A percentile compares a stretch with the other conserved stretches of the same genome.
Evolutionary conservation across 768 basidiomycete genomes (phyloP).

Genomic region (Pulveroboletus sp.): DNA sequence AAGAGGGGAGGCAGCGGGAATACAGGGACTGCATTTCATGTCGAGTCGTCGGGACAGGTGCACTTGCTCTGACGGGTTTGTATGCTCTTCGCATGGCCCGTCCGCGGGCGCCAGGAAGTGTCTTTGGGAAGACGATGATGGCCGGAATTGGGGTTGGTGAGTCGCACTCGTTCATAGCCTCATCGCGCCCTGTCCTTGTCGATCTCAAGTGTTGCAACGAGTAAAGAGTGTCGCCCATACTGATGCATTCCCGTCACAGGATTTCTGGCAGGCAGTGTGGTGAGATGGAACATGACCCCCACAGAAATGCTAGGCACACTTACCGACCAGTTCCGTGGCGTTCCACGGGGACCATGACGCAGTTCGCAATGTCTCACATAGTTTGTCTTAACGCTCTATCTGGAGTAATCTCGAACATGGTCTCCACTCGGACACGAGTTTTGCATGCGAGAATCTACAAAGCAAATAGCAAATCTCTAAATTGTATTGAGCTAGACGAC

Average conservation of each 20-base stretch:
- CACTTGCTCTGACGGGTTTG: slow-evolving; percentile 56
- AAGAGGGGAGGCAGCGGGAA: slow-evolving; percentile 9
- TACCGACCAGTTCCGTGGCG: slow-evolving; percentile 7
- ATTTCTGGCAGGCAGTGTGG: slow-evolving; percentile 27
- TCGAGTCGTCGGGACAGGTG: slow-evolving; percentile 60
- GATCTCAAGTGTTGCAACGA: too few relatives aligned
- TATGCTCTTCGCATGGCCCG: slow-evolving; percentile 68
- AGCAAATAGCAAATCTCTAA: background rate
- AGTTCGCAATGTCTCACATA: background rate
- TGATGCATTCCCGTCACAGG: slow-evolving; percentile 16
- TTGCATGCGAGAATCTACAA: background rate
- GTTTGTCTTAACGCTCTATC: background rate
- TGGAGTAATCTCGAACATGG: background rate
- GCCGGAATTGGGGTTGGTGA: slow-evolving; percentile 60
- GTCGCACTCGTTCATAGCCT: slow-evolving; percentile 12
- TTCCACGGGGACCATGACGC: slow-evolving; percentile 2
- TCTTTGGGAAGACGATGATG: slow-evolving; percentile 56
- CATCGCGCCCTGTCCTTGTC: background rate
- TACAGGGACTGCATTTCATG: slow-evolving; percentile 64
- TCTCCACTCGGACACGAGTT: background rate
- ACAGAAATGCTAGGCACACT: slow-evolving; percentile 20
- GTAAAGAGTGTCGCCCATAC: background rate
- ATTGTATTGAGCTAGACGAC: background rate
- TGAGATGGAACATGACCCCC: slow-evolving; percentile 29
- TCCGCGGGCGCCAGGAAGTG: slow-evolving; percentile 54